phyloP scores from a whole-genome alignment of 2,329 filamentous ascomycete species.

The Corniculantispora saksenae region DNA sequence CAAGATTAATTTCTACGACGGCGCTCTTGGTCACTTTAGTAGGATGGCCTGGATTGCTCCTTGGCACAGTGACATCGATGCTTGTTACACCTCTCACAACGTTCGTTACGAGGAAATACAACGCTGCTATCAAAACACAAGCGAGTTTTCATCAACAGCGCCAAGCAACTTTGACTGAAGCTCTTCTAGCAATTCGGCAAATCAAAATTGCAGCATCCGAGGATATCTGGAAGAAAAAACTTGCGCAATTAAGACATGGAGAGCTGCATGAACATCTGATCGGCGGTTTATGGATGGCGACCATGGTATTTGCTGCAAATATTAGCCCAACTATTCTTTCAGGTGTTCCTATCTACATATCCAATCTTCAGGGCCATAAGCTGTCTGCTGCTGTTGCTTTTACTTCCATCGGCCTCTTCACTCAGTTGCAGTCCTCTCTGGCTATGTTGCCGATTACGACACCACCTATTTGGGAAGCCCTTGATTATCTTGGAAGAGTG shows the following conservation, averaged over 20 bases:
- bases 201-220: constrained; percentile 20
- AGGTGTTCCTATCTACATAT: background rate
- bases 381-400: constrained; percentile 16
- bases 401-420: constrained; percentile 18
- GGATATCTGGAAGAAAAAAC: constrained; percentile 10
- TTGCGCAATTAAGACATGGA: constrained; percentile 1
- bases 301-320: constrained; percentile 10
- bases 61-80: background rate
- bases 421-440: constrained; percentile 12
- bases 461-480: background rate
- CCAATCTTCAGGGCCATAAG: background rate
- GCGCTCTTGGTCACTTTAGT: background rate
- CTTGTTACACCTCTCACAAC: background rate
- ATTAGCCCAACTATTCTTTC: constrained; percentile 17
- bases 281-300: constrained; percentile 12
- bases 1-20: background rate
- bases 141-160: constrained; percentile 12
- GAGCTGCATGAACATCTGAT: constrained; percentile 1
- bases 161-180: constrained; percentile 7
- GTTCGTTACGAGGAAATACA: background rate
- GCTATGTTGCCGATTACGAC: constrained; percentile 8
- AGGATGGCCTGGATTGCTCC: background rate
- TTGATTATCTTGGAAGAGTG: background rate
- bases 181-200: constrained; percentile 15
- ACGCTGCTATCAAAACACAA: background rate